These are phyloP conservation scores for Kuraishia floccosa DNA, from an alignment of 805 yeast species.

Conservation along the genomic window DNA sequence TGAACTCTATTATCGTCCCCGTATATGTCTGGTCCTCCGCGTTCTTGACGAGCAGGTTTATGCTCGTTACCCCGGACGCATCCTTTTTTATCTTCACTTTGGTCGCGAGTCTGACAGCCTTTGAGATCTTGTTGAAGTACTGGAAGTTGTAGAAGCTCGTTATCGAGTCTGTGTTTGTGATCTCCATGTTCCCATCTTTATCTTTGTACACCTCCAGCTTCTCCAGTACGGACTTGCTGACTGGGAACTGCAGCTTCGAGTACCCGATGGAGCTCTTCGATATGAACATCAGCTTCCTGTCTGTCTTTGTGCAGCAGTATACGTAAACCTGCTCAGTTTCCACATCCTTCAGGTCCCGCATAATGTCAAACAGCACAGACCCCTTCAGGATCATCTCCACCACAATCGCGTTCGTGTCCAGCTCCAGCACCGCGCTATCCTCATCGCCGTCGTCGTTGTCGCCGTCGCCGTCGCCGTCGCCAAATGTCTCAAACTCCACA, in stretches of 20 bases:
- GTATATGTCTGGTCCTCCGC: background rate
- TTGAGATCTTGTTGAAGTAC: slow-evolving; percentile 33
- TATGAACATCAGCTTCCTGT: slow-evolving; percentile 36
- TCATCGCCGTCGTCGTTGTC: slow-evolving; percentile 9
- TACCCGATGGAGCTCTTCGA: slow-evolving; percentile 68
- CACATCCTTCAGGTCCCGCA: slow-evolving; percentile 46
- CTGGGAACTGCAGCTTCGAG: slow-evolving; percentile 57
- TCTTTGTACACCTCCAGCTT: slow-evolving; percentile 32
- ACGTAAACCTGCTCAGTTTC: slow-evolving; percentile 38
- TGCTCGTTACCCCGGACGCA: slow-evolving; percentile 26
- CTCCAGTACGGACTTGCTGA: slow-evolving; percentile 49
- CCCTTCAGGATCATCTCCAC: slow-evolving; percentile 45
- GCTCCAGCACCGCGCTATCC: slow-evolving; percentile 18
- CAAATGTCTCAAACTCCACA: slow-evolving; percentile 41
- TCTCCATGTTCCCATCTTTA: slow-evolving; percentile 13
- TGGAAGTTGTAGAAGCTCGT: slow-evolving; percentile 40
- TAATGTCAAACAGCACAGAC: slow-evolving; percentile 36
- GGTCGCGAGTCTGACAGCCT: slow-evolving; percentile 37
- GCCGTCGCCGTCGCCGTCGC: slow-evolving; percentile 17
- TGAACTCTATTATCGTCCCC: slow-evolving; percentile 5
- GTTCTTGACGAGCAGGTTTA: slow-evolving; percentile 7
- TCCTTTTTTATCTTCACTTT: slow-evolving; percentile 47
- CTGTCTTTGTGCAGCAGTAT: slow-evolving; percentile 23
- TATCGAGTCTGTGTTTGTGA: slow-evolving; percentile 14
- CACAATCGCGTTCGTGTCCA: slow-evolving; percentile 21